A percentile compares a stretch with the other conserved stretches of the same genome.
phyloP scores from a whole-genome alignment of 179 eudicot genomes.

The Beta lomatogona region DNA sequence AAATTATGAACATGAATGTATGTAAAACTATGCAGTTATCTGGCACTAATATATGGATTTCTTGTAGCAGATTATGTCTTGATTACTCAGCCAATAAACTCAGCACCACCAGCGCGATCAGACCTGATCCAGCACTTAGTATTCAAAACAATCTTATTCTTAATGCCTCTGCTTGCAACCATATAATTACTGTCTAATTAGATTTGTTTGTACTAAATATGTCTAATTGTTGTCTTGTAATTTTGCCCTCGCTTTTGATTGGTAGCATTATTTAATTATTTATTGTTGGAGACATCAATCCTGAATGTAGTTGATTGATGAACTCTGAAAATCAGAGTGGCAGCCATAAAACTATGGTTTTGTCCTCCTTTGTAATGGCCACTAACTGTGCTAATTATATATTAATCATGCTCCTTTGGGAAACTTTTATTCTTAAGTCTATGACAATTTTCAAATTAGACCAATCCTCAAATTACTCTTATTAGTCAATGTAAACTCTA shows the following conservation, averaged over 20 bases:
- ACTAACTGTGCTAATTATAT: neutral
- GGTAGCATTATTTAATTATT: neutral
- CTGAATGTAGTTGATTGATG: slow-evolving; percentile 11
- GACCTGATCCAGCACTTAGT: neutral
- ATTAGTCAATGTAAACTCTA: too few relatives aligned
- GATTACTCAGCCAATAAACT: slow-evolving; percentile 19
- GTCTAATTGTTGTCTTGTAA: neutral
- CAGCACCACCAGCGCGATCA: slow-evolving; percentile 22
- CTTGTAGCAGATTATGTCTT: slow-evolving; percentile 33
- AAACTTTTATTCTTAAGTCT: too few relatives aligned
- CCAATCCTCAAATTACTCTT: too few relatives aligned
- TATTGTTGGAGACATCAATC: slow-evolving; percentile 1
- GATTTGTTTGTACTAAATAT: neutral
- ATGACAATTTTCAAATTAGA: too few relatives aligned
- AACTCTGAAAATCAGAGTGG: slow-evolving; percentile 1
- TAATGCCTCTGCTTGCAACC: slow-evolving; percentile 20
- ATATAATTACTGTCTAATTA: neutral
- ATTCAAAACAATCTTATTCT: neutral
- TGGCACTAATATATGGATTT: neutral
- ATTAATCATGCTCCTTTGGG: too few relatives aligned
- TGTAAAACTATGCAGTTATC: too few relatives aligned
- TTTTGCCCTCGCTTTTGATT: neutral
- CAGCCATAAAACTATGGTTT: slow-evolving; percentile 5
- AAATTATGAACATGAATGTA: neutral
- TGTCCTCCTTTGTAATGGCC: neutral